Evolutionary conservation across 352 stramenopile species (phyloP).

Genomic region (Phytophthora tentaculata): DNA sequence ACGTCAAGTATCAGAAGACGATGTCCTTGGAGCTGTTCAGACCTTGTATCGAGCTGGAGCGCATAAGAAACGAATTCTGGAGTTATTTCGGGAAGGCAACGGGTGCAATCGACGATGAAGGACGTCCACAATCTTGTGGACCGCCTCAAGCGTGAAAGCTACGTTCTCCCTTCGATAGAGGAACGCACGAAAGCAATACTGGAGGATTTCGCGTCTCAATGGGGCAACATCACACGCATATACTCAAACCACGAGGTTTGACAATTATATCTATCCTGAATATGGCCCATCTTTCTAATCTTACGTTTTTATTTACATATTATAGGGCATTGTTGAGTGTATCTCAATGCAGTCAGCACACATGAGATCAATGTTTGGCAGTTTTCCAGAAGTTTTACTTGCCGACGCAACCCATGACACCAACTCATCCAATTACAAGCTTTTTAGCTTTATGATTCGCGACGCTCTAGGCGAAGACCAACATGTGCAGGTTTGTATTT

Average conservation of each 20-base stretch:
- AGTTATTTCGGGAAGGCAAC: conserved; percentile 4
- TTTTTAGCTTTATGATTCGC: background rate
- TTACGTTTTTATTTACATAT: no score
- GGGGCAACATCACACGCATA: background rate
- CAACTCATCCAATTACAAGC: background rate
- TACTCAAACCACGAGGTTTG: background rate
- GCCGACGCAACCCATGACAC: conserved; percentile 24
- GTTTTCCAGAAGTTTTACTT: conserved; percentile 9
- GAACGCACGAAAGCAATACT: background rate
- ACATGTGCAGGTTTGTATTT: conserved; percentile 14
- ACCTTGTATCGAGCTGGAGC: background rate
- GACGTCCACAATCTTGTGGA: no score
- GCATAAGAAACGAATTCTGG: conserved; percentile 2
- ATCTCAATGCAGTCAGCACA: background rate
- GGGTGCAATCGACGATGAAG: no score
- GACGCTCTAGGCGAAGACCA: conserved; percentile 12
- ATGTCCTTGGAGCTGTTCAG: background rate
- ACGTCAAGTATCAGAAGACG: background rate
- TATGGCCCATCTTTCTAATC: no score
- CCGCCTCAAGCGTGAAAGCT: no score
- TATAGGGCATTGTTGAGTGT: no score
- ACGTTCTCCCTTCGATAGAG: no score
- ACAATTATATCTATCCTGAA: conserved; percentile 12
- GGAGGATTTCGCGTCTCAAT: background rate
- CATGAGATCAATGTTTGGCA: conserved; percentile 9